Conservation (phyloP, 768 basidiomycete species). For the Leccinum fibrillosum region DNA sequence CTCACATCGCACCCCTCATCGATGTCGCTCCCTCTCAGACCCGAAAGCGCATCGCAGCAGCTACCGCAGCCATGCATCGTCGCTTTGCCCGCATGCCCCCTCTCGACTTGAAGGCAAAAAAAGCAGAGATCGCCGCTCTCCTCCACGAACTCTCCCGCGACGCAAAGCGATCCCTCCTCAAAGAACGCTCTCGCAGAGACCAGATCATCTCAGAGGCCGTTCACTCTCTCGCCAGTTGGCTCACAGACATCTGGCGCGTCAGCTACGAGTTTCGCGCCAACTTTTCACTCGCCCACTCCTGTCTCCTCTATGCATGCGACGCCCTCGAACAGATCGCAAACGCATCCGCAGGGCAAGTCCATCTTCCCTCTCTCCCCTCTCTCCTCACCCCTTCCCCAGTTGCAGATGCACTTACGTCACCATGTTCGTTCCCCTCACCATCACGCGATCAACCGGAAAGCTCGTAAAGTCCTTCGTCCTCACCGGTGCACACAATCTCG, state of each 20-base stretch:
- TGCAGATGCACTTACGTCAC: slow-evolving; percentile 53
- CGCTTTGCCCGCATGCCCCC: slow-evolving; percentile 42
- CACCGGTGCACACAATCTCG: slow-evolving; percentile 45
- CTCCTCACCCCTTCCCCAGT: slow-evolving; percentile 30
- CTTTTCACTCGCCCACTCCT: slow-evolving; percentile 51
- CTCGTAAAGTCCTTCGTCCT: slow-evolving; percentile 48
- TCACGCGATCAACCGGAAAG: slow-evolving; percentile 43
- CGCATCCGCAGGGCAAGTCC: slow-evolving; percentile 36
- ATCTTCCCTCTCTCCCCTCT: slow-evolving; percentile 6
- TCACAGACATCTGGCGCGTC: slow-evolving; percentile 61
- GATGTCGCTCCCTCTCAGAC: slow-evolving; percentile 39
- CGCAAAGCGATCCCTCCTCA: slow-evolving; percentile 48
- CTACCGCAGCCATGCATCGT: slow-evolving; percentile 39
- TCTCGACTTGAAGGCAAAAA: slow-evolving; percentile 52
- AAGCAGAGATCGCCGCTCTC: slow-evolving; percentile 49
- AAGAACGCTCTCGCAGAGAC: slow-evolving; percentile 50
- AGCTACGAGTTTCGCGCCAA: slow-evolving; percentile 57
- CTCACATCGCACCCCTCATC: slow-evolving; percentile 48
- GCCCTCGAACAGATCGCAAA: slow-evolving; percentile 43
- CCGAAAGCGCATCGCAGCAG: slow-evolving; percentile 37
- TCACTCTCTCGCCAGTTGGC: slow-evolving; percentile 53
- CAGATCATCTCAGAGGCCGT: slow-evolving; percentile 56
- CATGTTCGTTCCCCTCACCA: slow-evolving; percentile 43
- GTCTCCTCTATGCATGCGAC: slow-evolving; percentile 51
- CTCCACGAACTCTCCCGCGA: slow-evolving; percentile 54